These are phyloP conservation scores for Phytophthora palmivora DNA, from an alignment of 352 stramenopile genomes.

Conservation along the genomic window DNA sequence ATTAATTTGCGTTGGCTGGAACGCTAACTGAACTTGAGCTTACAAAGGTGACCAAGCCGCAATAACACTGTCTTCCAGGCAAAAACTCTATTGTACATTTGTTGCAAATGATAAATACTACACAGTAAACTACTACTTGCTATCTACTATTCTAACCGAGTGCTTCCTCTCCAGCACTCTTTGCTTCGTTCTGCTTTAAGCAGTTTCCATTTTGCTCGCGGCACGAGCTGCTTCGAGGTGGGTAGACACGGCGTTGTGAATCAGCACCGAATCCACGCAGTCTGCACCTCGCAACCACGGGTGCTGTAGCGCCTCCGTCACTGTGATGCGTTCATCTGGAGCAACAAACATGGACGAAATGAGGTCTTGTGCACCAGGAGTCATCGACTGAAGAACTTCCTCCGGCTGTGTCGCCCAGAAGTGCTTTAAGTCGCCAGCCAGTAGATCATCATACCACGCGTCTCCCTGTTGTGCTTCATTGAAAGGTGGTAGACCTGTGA, in stretches of 20 bases:
- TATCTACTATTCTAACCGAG: slow-evolving; percentile 22
- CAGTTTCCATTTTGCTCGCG: slow-evolving; percentile 21
- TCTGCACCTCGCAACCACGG: slow-evolving; percentile 62
- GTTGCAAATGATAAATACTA: slow-evolving; percentile 36
- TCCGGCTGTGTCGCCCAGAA: slow-evolving; percentile 69
- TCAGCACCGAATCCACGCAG: slow-evolving; percentile 41
- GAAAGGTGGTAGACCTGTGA: slow-evolving; percentile 91
- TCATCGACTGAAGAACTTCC: slow-evolving; percentile 42
- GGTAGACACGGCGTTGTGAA: slow-evolving; percentile 47
- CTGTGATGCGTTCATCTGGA: slow-evolving; percentile 65
- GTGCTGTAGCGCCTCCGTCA: slow-evolving; percentile 63
- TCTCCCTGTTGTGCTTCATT: slow-evolving; percentile 74
- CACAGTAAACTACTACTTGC: slow-evolving; percentile 1
- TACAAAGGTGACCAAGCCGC: too few species aligned
- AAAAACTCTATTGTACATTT: slow-evolving; percentile 33
- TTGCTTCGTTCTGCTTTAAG: slow-evolving; percentile 10
- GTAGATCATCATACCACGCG: slow-evolving; percentile 77
- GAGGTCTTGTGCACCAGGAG: slow-evolving; percentile 67
- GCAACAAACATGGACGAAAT: slow-evolving; percentile 74
- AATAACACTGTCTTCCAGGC: not conserved
- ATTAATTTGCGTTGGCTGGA: too few species aligned
- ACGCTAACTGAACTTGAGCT: slow-evolving; percentile 15
- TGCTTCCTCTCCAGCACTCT: not conserved
- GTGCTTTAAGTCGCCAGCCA: slow-evolving; percentile 51
- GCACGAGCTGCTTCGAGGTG: slow-evolving; percentile 42